These are phyloP conservation scores for Mucor saturninus DNA, from an alignment of 371 early-diverging fungal genomes.

Conservation along the genomic window DNA sequence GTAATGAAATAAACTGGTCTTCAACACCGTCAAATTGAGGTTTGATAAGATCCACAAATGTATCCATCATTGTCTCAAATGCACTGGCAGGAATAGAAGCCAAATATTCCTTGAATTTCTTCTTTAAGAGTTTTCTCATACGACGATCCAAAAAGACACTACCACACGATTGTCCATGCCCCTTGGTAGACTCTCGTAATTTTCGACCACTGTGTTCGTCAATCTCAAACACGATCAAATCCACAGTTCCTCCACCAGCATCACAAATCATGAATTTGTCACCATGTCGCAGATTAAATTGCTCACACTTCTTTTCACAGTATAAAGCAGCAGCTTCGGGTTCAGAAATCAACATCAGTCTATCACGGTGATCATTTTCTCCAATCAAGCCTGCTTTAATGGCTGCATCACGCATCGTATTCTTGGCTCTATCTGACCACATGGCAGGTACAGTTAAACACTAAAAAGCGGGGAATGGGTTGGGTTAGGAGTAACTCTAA, in stretches of 20 bases:
- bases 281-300: conserved; percentile 45
- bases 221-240: conserved; percentile 46
- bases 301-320: conserved; percentile 57
- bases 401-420: conserved; percentile 55
- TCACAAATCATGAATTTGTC: conserved; percentile 59
- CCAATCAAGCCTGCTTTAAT: conserved; percentile 49
- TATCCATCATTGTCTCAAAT: conserved; percentile 62
- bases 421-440: conserved; percentile 57
- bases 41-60: conserved; percentile 58
- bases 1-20: conserved; percentile 49
- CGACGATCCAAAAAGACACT: conserved; percentile 63
- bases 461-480: conserved; percentile 6
- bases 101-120: conserved; percentile 56
- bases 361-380: conserved; percentile 45
- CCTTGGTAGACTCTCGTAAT: conserved; percentile 61
- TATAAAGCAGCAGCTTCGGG: conserved; percentile 60
- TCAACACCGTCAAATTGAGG: conserved; percentile 64
- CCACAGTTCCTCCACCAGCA: conserved; percentile 44
- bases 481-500: too few relatives aligned
- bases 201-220: conserved; percentile 44
- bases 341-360: conserved; percentile 51
- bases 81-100: conserved; percentile 60
- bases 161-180: conserved; percentile 65
- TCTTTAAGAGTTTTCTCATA: conserved; percentile 60
- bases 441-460: conserved; percentile 61